Percentiles rank a stretch among this genome's conserved stretches.
These are phyloP conservation scores for Psilocybe mexicana DNA, from an alignment of 1,284 basidiomycete species.

Conservation along the genomic window DNA sequence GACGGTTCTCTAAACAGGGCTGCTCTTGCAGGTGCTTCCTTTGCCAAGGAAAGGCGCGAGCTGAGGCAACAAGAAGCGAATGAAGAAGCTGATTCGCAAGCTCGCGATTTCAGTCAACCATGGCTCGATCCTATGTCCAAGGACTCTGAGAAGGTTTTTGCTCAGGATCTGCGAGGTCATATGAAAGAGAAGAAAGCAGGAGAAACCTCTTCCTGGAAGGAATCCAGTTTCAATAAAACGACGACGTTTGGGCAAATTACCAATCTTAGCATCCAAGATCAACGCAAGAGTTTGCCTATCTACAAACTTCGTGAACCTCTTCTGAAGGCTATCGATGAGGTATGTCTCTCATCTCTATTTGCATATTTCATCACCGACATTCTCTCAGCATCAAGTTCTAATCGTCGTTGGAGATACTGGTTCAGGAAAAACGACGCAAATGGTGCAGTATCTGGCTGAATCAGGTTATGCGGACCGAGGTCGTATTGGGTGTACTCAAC, in stretches of 20 bases:
- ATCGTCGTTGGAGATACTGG: slow-evolving; percentile 95
- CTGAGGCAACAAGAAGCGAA: slow-evolving; percentile 93
- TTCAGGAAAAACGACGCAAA: slow-evolving; percentile 92
- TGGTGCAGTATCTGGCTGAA: slow-evolving; percentile 93
- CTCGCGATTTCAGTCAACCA: slow-evolving; percentile 90
- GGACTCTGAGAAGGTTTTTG: slow-evolving; percentile 84
- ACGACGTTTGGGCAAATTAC: slow-evolving; percentile 96
- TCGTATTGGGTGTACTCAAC: slow-evolving; percentile 96
- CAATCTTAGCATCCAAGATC: slow-evolving; percentile 89
- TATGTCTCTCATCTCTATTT: slow-evolving; percentile 37
- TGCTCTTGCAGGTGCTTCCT: slow-evolving; percentile 88
- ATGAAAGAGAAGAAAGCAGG: slow-evolving; percentile 81
- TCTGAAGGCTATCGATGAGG: slow-evolving; percentile 89
- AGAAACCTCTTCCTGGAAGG: slow-evolving; percentile 90
- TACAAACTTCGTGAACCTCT: slow-evolving; percentile 94
- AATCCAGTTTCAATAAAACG: slow-evolving; percentile 94
- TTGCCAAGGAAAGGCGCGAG: slow-evolving; percentile 95
- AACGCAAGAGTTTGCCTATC: slow-evolving; percentile 89
- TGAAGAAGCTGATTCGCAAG: slow-evolving; percentile 92
- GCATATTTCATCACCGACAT: slow-evolving; percentile 20
- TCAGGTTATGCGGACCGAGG: slow-evolving; percentile 85
- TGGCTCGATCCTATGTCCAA: slow-evolving; percentile 99
- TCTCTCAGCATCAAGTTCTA: slow-evolving; percentile 84
- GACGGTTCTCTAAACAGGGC: slow-evolving; percentile 96
- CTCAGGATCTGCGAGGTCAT: slow-evolving; percentile 89